phyloP scores from a whole-genome alignment of 2,329 filamentous ascomycete genomes.

The Aspergillus amoenus region DNA sequence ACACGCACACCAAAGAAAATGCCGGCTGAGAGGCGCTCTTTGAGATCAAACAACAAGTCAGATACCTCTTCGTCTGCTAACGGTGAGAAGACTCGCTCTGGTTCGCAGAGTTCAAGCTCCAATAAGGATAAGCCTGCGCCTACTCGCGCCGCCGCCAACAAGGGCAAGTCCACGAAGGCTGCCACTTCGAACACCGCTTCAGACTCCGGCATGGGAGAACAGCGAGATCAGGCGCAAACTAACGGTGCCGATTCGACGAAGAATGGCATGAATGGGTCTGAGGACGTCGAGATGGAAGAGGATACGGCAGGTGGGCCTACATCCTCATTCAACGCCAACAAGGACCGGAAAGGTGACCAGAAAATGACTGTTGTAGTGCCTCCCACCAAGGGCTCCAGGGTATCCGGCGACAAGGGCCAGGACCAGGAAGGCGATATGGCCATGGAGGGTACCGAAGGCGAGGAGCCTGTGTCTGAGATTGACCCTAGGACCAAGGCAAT shows the following conservation, averaged over 20 bases:
- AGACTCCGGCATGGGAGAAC: conserved; percentile 59
- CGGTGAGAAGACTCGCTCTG: conserved; percentile 46
- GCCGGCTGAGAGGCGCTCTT: conserved; percentile 47
- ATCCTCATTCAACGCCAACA: conserved; percentile 57
- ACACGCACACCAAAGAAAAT: conserved; percentile 34
- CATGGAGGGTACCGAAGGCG: conserved; percentile 61
- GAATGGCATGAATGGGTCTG: conserved; percentile 64
- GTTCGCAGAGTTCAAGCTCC: conserved; percentile 44
- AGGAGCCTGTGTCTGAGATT: conserved; percentile 42
- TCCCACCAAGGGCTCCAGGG: conserved; percentile 64
- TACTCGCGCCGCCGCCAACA: conserved; percentile 43
- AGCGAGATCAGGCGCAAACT: conserved; percentile 66
- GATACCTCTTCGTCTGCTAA: conserved; percentile 48
- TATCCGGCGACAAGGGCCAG: conserved; percentile 55
- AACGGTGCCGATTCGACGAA: conserved; percentile 70
- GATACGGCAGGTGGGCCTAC: conserved; percentile 54
- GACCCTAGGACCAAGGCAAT: conserved; percentile 52
- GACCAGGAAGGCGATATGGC: conserved; percentile 68
- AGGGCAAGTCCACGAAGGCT: conserved; percentile 40
- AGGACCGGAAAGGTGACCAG: conserved; percentile 69
- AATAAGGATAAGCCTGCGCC: conserved; percentile 47
- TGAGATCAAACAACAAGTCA: conserved; percentile 49
- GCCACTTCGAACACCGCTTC: conserved; percentile 35
- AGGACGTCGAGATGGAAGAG: conserved; percentile 72
- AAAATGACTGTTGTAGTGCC: conserved; percentile 82